Evolutionary conservation across 2,329 filamentous ascomycete genomes (phyloP), one percentile per base, ranked within the genome.

Genomic region (Ceratocystis variospora): DNA sequence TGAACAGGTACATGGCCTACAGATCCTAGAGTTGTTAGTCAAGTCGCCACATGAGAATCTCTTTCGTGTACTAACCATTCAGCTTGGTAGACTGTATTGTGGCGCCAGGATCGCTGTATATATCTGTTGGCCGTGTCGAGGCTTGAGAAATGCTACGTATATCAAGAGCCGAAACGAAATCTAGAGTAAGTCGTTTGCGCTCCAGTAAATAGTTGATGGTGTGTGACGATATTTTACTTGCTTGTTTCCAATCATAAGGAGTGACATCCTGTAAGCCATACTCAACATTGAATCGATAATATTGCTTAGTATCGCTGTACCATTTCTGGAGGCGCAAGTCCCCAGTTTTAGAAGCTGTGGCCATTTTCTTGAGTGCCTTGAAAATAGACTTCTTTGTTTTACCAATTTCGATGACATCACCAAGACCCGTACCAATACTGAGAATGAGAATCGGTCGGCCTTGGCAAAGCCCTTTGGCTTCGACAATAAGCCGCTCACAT

Each of bases 231-330:
- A 72, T 71, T n/a, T 19, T 62, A 50, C 69, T 71, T 6, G 65
- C 37, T 61, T 71, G 71, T 44, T 72, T 61, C 72, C 71, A 73
- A 44, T 73, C 71, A 0, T 71, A 70, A 6, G 73, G 59, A 0
- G 68, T 70, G 19, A 72, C 64, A 59, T 72, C 69, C 37, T 71
- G 41, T 6, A 74, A 61, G 5, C 73, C 73, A n/a, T 66, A 67
- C 15, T 72, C 70, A 1, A 73, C 72, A 46, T 72, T 72, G 64
- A 73, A 72, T 15, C 72, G 68, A 46, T 69, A 69, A 66, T 74
- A 73, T 25, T 67, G 66, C 5, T 53, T 55, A 25, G 53, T 68
- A 5, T 67, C 69, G 10, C 68, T 62, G 61, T 71, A 72, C 62
- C 63, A 50, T 61, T 59, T 68, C 70, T 6, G 62, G 68, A 50